Percentiles rank a stretch among this genome's conserved stretches.
Evolutionary conservation across 2,329 filamentous ascomycete genomes (phyloP).

Genomic region (Monosporascus sp.): DNA sequence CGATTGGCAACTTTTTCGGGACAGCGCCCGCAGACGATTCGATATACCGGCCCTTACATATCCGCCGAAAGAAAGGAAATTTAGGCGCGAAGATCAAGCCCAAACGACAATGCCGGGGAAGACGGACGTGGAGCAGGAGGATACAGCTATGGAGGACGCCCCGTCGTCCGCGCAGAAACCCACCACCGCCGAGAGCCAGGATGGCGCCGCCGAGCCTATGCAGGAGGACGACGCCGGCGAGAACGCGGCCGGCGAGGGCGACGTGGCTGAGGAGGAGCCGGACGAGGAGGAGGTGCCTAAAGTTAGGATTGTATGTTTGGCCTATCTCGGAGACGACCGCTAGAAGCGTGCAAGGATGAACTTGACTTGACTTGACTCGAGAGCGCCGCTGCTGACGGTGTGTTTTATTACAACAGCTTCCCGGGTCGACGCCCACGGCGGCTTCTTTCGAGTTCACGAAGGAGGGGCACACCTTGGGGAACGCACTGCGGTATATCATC

Average conservation of each 20-base stretch:
- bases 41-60: background rate
- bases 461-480: conserved; percentile 93
- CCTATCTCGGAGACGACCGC: conserved; percentile 4
- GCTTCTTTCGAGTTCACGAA: conserved; percentile 93
- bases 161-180: conserved; percentile 24
- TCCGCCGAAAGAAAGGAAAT: background rate
- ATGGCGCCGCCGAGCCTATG: conserved; percentile 25
- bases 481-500: conserved; percentile 88
- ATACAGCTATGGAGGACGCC: conserved; percentile 25
- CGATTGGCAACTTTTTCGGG: background rate
- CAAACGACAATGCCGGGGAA: conserved; percentile 17
- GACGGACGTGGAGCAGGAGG: conserved; percentile 15
- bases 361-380: too few species aligned
- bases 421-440: conserved; percentile 78
- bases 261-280: conserved; percentile 38
- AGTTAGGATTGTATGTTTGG: conserved; percentile 53
- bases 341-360: conserved; percentile 1
- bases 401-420: conserved; percentile 51
- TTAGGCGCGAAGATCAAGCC: background rate
- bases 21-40: background rate
- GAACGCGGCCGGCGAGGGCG: conserved; percentile 26
- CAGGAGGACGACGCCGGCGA: conserved; percentile 24
- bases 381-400: background rate
- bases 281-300: conserved; percentile 49
- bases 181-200: conserved; percentile 43